A percentile compares a stretch with the other conserved stretches of the same genome.
Evolutionary conservation across 2,329 filamentous ascomycete genomes (phyloP).

Genomic region (Stagonosporopsis tanaceti): DNA sequence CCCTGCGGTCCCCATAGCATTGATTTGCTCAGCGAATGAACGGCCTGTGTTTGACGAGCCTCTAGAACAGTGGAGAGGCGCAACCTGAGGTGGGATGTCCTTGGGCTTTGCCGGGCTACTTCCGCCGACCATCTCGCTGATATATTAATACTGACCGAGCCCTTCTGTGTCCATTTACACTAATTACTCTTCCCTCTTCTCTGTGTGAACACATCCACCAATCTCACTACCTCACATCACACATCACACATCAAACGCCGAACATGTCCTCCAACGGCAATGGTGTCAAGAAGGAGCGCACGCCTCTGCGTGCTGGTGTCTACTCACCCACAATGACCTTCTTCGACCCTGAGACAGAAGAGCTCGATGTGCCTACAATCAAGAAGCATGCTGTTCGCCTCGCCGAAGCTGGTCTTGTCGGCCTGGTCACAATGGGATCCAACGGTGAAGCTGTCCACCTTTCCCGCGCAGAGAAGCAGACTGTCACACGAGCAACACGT

Average conservation of each 20-base stretch:
- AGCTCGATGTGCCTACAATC: constrained; percentile 80
- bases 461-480: constrained; percentile 76
- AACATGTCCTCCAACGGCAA: constrained; percentile 47
- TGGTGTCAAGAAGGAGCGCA: constrained; percentile 51
- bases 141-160: constrained; percentile 51
- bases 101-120: constrained; percentile 43
- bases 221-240: constrained; percentile 17
- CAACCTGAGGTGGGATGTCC: constrained; percentile 40
- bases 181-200: constrained; percentile 25
- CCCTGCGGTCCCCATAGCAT: constrained; percentile 28
- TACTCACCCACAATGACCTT: constrained; percentile 93
- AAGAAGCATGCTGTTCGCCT: constrained; percentile 83
- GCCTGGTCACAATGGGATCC: constrained; percentile 86
- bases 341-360: constrained; percentile 83
- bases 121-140: constrained; percentile 44
- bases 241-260: constrained; percentile 26
- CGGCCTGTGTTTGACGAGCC: constrained; percentile 27
- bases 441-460: constrained; percentile 91
- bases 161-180: constrained; percentile 26
- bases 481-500: constrained; percentile 78
- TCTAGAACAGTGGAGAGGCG: constrained; percentile 32
- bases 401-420: constrained; percentile 77
- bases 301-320: constrained; percentile 79
- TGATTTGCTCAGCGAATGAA: constrained; percentile 38
- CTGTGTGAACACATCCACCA: constrained; percentile 9